Conservation (phyloP, 2,329 filamentous ascomycete species). For the Clarireedia hainanense region DNA sequence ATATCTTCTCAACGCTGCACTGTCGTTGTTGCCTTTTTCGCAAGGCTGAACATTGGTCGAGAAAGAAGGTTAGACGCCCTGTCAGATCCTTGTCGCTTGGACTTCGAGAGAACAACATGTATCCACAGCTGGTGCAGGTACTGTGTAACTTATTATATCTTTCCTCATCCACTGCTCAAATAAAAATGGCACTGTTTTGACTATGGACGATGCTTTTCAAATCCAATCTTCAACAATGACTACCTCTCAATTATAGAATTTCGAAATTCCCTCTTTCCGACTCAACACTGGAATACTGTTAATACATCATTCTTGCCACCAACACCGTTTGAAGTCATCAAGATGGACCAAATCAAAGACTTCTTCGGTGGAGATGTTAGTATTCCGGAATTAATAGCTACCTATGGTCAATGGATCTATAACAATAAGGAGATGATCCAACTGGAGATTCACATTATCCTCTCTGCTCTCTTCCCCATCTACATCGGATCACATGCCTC, state of each 20-base stretch:
- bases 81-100: not conserved
- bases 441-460: conserved; percentile 43
- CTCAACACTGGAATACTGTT: no score
- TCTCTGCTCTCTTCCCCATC: conserved; percentile 73
- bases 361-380: not conserved
- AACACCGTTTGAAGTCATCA: no score
- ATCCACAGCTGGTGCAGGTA: not conserved
- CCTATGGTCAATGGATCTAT: conserved; percentile 19
- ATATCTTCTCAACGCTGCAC: not conserved
- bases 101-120: not conserved
- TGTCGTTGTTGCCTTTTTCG: conserved; percentile 1
- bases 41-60: not conserved
- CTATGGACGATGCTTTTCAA: not conserved
- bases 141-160: not conserved
- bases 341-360: no score
- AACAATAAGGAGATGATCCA: conserved; percentile 19
- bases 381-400: conserved; percentile 15
- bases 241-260: not conserved
- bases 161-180: not conserved
- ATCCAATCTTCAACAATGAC: not conserved
- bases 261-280: no score
- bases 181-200: not conserved
- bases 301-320: no score
- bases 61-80: not conserved
- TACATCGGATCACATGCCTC: conserved; percentile 81